phyloP scores from a whole-genome alignment of 2,329 filamentous ascomycete genomes.

The Kalaharituber pfeilii region DNA sequence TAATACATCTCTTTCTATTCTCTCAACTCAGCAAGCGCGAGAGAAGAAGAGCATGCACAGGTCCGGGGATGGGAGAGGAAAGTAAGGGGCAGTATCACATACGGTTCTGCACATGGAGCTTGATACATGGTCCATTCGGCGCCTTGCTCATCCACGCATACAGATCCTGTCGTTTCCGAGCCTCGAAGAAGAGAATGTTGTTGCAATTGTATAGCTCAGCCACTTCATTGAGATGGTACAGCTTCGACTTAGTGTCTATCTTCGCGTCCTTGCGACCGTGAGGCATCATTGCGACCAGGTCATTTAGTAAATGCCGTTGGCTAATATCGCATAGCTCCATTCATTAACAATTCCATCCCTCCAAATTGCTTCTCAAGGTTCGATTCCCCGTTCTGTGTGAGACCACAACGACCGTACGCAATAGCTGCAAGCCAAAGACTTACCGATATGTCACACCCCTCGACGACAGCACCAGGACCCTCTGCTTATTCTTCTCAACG shows the following conservation, averaged over 20 bases:
- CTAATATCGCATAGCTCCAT: slow-evolving; percentile 31
- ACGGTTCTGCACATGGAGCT: slow-evolving; percentile 65
- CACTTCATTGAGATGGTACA: slow-evolving; percentile 60
- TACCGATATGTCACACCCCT: slow-evolving; percentile 80
- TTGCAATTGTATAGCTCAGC: slow-evolving; percentile 79
- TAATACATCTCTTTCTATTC: neutral
- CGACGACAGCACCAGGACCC: slow-evolving; percentile 79
- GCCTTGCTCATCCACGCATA: slow-evolving; percentile 89
- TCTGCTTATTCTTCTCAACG: slow-evolving; percentile 48
- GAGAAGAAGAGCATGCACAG: too few relatives aligned
- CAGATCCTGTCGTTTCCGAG: slow-evolving; percentile 80
- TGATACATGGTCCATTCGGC: slow-evolving; percentile 61
- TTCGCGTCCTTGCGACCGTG: slow-evolving; percentile 91
- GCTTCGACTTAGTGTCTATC: slow-evolving; percentile 86
- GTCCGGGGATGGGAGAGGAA: too few relatives aligned
- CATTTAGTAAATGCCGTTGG: slow-evolving; percentile 82
- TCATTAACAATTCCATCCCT: slow-evolving; percentile 4
- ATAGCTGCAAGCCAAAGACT: slow-evolving; percentile 3
- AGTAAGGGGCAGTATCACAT: too few relatives aligned
- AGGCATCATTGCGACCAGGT: slow-evolving; percentile 73
- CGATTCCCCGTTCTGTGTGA: slow-evolving; percentile 7
- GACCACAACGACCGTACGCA: slow-evolving; percentile 5
- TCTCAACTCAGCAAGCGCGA: neutral
- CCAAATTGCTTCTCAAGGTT: neutral
- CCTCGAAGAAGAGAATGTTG: slow-evolving; percentile 88